Percentiles rank a stretch among this genome's conserved stretches.
phyloP scores from a whole-genome alignment of 148 eudicot genomes.

The Cornus florida region DNA sequence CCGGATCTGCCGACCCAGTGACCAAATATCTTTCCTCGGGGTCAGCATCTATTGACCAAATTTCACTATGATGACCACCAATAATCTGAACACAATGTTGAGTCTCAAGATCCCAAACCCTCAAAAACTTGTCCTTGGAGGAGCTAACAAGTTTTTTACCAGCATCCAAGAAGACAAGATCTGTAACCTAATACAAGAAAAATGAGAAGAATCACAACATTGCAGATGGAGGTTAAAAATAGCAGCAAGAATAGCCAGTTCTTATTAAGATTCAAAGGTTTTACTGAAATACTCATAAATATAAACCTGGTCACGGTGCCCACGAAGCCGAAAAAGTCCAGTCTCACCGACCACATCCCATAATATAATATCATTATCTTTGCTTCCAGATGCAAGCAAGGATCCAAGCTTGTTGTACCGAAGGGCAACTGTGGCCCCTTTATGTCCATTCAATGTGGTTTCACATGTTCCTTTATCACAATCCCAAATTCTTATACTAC shows the following conservation, averaged over 20 bases:
- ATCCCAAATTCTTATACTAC: constrained; percentile 94
- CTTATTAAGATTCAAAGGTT: not conserved
- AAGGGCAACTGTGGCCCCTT: constrained; percentile 81
- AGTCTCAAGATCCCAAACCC: constrained; percentile 97
- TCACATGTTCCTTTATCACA: constrained; percentile 70
- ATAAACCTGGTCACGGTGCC: constrained; percentile 95
- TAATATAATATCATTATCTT: constrained; percentile 85
- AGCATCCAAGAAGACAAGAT: constrained; percentile 78
- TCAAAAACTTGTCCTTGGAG: constrained; percentile 93
- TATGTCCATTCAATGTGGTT: constrained; percentile 95
- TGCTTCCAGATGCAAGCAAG: constrained; percentile 90
- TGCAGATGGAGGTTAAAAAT: not conserved
- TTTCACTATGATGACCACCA: constrained; percentile 94
- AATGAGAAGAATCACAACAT: not conserved
- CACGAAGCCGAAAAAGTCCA: constrained; percentile 92
- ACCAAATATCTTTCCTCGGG: constrained; percentile 83
- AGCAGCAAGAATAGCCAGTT: not conserved
- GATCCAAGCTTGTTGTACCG: constrained; percentile 78
- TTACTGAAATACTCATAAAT: not conserved
- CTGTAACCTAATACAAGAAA: constrained; percentile 63
- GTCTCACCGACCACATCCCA: constrained; percentile 98
- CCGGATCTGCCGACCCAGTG: constrained; percentile 85
- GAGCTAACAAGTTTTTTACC: constrained; percentile 85
- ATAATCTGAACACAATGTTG: constrained; percentile 94
- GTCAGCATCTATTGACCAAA: constrained; percentile 88